Evolutionary conservation across 148 eudicot species (phyloP).

Genomic region (Polygonum maritimum): DNA sequence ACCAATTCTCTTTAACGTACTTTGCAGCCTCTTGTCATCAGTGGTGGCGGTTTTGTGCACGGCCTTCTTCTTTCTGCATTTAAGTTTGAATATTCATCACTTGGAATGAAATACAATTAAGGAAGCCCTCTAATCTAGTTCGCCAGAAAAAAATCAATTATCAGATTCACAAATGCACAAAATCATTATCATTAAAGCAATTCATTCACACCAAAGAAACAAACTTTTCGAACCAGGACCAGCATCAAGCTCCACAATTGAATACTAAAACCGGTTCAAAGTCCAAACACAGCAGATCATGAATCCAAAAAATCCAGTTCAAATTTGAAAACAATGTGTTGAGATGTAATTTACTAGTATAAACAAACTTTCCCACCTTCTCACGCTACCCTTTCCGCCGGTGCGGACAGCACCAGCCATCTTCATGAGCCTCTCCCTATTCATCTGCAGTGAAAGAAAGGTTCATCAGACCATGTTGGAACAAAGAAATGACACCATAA

Average conservation of each 20-base stretch:
- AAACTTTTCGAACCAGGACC: background rate
- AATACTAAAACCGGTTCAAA: background rate
- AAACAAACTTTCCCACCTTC: conserved; percentile 30
- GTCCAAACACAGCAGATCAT: background rate
- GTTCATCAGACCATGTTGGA: background rate
- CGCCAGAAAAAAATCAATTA: background rate
- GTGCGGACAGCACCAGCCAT: conserved; percentile 86
- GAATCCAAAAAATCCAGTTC: conserved; percentile 1
- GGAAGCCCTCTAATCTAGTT: background rate
- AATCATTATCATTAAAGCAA: background rate
- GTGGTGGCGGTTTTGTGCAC: conserved; percentile 84
- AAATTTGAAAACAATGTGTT: background rate
- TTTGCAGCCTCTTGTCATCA: conserved; percentile 85
- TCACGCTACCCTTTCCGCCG: conserved; percentile 74
- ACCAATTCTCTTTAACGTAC: conserved; percentile 86
- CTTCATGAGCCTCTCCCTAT: conserved; percentile 67
- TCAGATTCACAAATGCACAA: background rate
- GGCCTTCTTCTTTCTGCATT: conserved; percentile 88
- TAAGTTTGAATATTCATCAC: background rate
- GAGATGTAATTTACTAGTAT: background rate
- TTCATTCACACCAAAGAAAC: background rate
- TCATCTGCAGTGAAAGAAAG: conserved; percentile 36
- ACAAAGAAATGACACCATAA: background rate
- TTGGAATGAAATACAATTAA: background rate
- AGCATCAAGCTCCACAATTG: background rate